A percentile compares a stretch with the other conserved stretches of the same genome.
Evolutionary conservation across 2,329 filamentous ascomycete species (phyloP).

Genomic region (Calonectria montana): DNA sequence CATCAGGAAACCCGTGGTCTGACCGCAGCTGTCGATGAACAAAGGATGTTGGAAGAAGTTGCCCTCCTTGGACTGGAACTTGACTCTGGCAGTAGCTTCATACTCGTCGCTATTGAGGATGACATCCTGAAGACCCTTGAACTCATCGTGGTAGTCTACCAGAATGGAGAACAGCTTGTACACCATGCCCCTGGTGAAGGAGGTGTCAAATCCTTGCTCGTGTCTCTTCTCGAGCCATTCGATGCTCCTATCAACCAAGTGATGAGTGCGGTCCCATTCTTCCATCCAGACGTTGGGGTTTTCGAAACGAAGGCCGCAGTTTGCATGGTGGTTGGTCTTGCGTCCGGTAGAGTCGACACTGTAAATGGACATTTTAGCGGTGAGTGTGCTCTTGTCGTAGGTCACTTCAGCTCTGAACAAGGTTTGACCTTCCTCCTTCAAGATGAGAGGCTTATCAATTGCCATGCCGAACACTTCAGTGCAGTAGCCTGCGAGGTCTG

Average conservation of each 20-base stretch:
- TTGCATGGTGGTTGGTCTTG: conserved; percentile 2
- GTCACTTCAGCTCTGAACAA: conserved; percentile 15
- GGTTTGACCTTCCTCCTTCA: conserved; percentile 9
- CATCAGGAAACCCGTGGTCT: conserved; percentile 9
- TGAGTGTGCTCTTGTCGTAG: conserved; percentile 2
- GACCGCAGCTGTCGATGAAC: conserved; percentile 2
- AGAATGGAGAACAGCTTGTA: conserved; percentile 8
- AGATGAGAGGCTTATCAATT: conserved; percentile 19
- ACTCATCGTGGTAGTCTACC: conserved; percentile 6
- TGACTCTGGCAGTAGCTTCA: conserved; percentile 1
- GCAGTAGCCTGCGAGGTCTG: conserved; percentile 17
- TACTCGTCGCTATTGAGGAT: conserved; percentile 2
- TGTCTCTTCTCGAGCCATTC: conserved; percentile 7
- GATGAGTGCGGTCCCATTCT: neutral
- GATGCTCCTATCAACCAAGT: conserved; percentile 7
- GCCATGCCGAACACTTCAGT: conserved; percentile 15
- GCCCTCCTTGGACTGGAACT: neutral
- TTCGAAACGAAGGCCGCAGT: conserved; percentile 1
- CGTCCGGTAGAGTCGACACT: neutral
- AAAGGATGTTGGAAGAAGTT: neutral
- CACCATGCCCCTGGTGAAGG: neutral
- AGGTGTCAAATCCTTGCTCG: neutral
- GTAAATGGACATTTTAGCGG: conserved; percentile 15
- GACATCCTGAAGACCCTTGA: neutral
- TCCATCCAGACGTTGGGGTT: conserved; percentile 1